Conservation (phyloP, 176 grass and related monocot species). For the Oryza punctata region DNA sequence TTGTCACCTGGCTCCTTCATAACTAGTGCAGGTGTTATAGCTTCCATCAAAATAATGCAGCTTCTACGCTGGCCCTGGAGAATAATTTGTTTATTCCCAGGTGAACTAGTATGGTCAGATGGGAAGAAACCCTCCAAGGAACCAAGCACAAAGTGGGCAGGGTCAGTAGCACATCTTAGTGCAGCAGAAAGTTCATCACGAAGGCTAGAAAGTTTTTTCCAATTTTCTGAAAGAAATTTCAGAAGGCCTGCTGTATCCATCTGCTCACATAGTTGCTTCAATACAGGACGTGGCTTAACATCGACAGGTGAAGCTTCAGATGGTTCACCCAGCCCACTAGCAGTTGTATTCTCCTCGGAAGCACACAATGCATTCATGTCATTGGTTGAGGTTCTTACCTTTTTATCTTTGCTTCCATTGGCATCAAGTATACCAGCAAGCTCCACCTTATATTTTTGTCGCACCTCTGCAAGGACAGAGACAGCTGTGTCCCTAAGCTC, state of each 20-base stretch:
- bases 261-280: conserved; percentile 86
- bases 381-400: conserved; percentile 61
- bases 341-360: conserved; percentile 63
- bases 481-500: conserved; percentile 73
- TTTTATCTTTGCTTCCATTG: conserved; percentile 74
- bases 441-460: conserved; percentile 78
- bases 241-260: conserved; percentile 84
- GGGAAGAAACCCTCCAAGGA: conserved; percentile 83
- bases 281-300: conserved; percentile 52
- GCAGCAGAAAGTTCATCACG: conserved; percentile 69
- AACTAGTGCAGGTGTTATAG: conserved; percentile 55
- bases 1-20: conserved; percentile 53
- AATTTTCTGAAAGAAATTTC: conserved; percentile 78
- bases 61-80: conserved; percentile 70
- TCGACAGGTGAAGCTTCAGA: conserved; percentile 55
- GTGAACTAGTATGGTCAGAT: conserved; percentile 47
- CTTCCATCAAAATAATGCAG: conserved; percentile 89
- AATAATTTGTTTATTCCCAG: conserved; percentile 51
- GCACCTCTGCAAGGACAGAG: conserved; percentile 63
- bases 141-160: conserved; percentile 81
- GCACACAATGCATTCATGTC: conserved; percentile 59
- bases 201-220: conserved; percentile 63
- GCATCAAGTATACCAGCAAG: conserved; percentile 69
- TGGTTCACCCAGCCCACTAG: conserved; percentile 43
- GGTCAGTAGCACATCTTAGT: conserved; percentile 81